Evolutionary conservation across 1,284 basidiomycete genomes (phyloP), one percentile per base, ranked within the genome.

Genomic region (Cutaneotrichosporon sp.): DNA sequence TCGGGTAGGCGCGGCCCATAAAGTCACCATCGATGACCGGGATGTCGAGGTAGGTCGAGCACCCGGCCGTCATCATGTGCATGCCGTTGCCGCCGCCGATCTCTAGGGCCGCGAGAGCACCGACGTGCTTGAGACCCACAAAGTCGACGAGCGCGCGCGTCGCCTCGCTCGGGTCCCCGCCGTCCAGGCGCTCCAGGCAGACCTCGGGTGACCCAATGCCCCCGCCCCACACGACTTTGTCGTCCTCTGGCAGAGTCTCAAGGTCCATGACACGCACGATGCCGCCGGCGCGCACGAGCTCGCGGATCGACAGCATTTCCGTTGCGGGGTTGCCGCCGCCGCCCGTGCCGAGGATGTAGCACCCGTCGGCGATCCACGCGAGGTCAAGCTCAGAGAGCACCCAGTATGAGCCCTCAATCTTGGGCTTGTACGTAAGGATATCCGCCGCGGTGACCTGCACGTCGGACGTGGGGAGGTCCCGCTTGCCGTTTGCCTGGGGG

Each of bases 71-170:
- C 72, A 85, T 80, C 24, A 82, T 81, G 73, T 85, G 80, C 66
- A 86, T 81, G 34, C 86, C 85, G 67, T 87, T 87, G 16, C 82
- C 82, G 11, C 85, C 86, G 16, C 86, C 85, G 50, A 87, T 71
- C 62, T 72, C 69, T 7, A 72, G 56, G 0, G 69, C 68, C 2
- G 59, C 59, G 10, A 72, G 60, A 1, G 55, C 70, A n/a, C 38
- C 67, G 27, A 64, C n/a, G 1, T 65, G 64, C 18, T 59, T 56
- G 14, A 63, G 22, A 24, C 62, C 43, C 42, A 64, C 38, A 45
- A 71, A 68, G n/a, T 67, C 47, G 1, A 67, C 36, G 8, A 68
- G 45, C 36, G 67, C 65, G 6, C 31, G 20, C 18, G 51, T 33
- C 31, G 13, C 34, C 25, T 58, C 38, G 4, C 56, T 56, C 34